Evolutionary conservation across 163 green algal species (phyloP).

Genomic region (Coccomyxa subellipsoidea): DNA sequence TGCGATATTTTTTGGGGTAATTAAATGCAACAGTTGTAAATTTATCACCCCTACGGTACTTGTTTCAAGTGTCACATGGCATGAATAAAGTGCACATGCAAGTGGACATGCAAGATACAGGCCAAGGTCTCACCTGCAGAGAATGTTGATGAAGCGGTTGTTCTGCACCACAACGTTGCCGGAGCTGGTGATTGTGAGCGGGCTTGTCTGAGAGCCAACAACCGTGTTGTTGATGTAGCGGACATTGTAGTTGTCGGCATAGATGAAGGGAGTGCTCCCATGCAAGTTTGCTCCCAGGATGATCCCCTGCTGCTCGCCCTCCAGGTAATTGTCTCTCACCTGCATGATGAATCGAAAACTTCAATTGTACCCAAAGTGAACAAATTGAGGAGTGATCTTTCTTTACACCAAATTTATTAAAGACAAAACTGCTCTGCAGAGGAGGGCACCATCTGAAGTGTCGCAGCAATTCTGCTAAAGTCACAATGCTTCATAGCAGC

Average conservation of each 20-base stretch:
- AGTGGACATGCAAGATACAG: not conserved
- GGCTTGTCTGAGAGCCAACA: not conserved
- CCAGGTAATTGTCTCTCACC: not conserved
- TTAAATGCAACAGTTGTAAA: not conserved
- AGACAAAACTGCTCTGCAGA: too few relatives aligned
- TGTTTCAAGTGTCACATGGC: not conserved
- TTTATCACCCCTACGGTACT: not conserved
- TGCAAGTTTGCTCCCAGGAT: not conserved
- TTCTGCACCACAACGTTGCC: not conserved
- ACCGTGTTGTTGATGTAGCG: not conserved
- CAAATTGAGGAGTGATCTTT: not conserved
- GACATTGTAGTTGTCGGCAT: not conserved
- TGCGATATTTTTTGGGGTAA: not conserved
- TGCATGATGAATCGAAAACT: too few relatives aligned
- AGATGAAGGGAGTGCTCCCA: not conserved
- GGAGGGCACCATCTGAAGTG: too few relatives aligned
- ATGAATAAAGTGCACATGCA: not conserved
- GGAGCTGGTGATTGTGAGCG: not conserved
- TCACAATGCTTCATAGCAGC: too few relatives aligned
- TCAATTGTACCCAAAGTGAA: too few relatives aligned
- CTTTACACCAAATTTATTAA: too few relatives aligned
- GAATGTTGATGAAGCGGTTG: not conserved
- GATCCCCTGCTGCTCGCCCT: not conserved
- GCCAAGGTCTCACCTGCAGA: not conserved
- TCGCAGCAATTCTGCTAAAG: too few relatives aligned